A percentile compares a stretch with the other conserved stretches of the same genome.
Evolutionary conservation across 345 rosid species (phyloP).

Genomic region (Citrus maxima): DNA sequence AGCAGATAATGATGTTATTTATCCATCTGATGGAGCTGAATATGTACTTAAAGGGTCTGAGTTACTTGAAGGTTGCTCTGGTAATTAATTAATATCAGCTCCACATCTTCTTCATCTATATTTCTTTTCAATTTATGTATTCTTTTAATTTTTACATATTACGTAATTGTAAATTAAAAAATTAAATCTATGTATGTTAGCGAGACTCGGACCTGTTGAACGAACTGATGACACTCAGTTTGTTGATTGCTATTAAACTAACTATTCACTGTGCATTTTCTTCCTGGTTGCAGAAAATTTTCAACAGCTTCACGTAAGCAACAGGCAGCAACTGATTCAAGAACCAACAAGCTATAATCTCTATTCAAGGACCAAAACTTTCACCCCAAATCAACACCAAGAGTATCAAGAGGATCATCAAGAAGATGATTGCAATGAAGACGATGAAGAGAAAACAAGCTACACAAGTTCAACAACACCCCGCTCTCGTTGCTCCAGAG

Average conservation of each 20-base stretch:
- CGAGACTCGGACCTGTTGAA: too few relatives aligned
- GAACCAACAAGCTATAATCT: conserved; percentile 29
- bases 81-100: conserved; percentile 13
- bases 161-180: not conserved
- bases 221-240: too few relatives aligned
- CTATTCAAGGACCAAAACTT: conserved; percentile 38
- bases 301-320: conserved; percentile 30
- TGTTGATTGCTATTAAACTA: not conserved
- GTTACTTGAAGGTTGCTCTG: conserved; percentile 45
- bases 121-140: not conserved
- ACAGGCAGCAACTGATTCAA: conserved; percentile 21
- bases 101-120: not conserved
- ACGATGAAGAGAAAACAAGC: conserved; percentile 70
- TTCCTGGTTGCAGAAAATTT: conserved; percentile 30
- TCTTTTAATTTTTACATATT: not conserved
- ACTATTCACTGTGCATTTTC: not conserved
- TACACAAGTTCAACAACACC: conserved; percentile 85
- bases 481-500: conserved; percentile 76
- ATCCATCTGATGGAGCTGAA: conserved; percentile 76
- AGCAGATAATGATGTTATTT: conserved; percentile 67
- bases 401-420: conserved; percentile 23
- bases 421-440: conserved; percentile 38
- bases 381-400: conserved; percentile 20
- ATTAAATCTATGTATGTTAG: too few relatives aligned
- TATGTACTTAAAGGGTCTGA: conserved; percentile 96